Evolutionary conservation across 345 rosid genomes (phyloP).

Genomic region (Lepidium africanum): DNA sequence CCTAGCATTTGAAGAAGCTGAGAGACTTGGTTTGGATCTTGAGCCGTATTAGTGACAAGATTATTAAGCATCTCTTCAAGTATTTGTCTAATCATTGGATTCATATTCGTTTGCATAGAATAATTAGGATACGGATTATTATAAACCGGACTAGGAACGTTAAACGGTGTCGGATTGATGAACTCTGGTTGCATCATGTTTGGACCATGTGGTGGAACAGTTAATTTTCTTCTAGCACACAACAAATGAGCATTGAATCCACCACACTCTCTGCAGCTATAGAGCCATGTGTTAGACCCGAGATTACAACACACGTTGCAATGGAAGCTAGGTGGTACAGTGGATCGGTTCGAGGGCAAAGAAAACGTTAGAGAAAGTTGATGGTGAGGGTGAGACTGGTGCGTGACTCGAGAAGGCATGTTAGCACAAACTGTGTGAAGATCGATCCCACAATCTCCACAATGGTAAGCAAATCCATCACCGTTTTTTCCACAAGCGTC

Average conservation of each 20-base stretch:
- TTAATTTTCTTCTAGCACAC: slow-evolving; percentile 26
- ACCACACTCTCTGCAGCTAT: slow-evolving; percentile 33
- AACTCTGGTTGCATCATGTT: neutral
- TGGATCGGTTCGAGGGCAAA: neutral
- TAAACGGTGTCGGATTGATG: neutral
- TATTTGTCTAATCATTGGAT: neutral
- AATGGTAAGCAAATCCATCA: slow-evolving; percentile 41
- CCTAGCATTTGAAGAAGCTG: slow-evolving; percentile 5
- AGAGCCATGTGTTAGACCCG: slow-evolving; percentile 38
- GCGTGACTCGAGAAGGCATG: slow-evolving; percentile 30
- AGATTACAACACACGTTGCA: slow-evolving; percentile 29
- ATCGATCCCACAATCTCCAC: slow-evolving; percentile 34
- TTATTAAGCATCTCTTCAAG: neutral
- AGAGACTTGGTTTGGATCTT: slow-evolving; percentile 14
- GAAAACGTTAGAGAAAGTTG: slow-evolving; percentile 37
- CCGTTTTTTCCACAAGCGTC: slow-evolving; percentile 35
- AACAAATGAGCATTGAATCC: slow-evolving; percentile 39
- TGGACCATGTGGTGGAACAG: neutral
- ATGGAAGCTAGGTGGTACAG: slow-evolving; percentile 17
- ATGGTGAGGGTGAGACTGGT: slow-evolving; percentile 36
- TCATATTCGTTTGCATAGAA: neutral
- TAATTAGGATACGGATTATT: neutral
- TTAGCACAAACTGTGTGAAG: slow-evolving; percentile 40
- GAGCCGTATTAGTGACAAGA: slow-evolving; percentile 4
- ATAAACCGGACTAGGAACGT: neutral